These are phyloP conservation scores for Desmodesmus armatus DNA, from an alignment of 139 green algal genomes.

Conservation along the genomic window DNA sequence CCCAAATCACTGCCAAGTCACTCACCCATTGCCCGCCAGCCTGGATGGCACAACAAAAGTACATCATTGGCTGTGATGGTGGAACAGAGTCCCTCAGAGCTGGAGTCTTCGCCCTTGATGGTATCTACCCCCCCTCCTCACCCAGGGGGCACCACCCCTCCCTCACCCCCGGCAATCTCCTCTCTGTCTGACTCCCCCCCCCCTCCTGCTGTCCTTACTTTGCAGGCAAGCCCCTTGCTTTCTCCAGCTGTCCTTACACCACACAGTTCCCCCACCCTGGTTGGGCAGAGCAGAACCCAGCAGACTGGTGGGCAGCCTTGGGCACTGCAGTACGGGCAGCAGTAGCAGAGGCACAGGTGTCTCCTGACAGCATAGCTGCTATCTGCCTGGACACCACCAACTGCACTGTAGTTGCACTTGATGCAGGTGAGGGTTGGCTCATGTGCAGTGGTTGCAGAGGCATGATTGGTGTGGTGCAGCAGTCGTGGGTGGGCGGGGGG, in stretches of 20 bases:
- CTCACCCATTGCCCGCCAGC: too few relatives aligned
- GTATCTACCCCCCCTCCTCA: too few relatives aligned
- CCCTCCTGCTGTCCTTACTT: not conserved
- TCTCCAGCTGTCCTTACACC: constrained; percentile 57
- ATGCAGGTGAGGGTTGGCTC: constrained; percentile 38
- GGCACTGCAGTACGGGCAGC: constrained; percentile 63
- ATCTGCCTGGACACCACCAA: constrained; percentile 86
- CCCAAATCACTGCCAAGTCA: too few relatives aligned
- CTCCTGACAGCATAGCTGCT: constrained; percentile 50
- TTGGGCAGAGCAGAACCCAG: constrained; percentile 81
- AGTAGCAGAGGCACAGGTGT: constrained; percentile 48
- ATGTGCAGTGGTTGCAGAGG: not conserved
- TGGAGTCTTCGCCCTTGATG: constrained; percentile 70
- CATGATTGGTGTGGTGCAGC: not conserved
- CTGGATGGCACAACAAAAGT: too few relatives aligned
- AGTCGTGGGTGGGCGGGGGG: not conserved
- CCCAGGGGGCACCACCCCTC: not conserved
- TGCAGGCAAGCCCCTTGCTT: constrained; percentile 45
- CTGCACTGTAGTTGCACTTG: constrained; percentile 85
- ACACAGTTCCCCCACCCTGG: constrained; percentile 71
- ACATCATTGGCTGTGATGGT: constrained; percentile 80
- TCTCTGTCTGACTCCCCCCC: not conserved
- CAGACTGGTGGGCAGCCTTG: constrained; percentile 78
- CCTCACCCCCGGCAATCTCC: not conserved
- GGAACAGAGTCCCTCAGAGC: constrained; percentile 80